Evolutionary conservation across 768 basidiomycete species (phyloP), one percentile per base, ranked within the genome.

Genomic region (Lactarius akahatsu): DNA sequence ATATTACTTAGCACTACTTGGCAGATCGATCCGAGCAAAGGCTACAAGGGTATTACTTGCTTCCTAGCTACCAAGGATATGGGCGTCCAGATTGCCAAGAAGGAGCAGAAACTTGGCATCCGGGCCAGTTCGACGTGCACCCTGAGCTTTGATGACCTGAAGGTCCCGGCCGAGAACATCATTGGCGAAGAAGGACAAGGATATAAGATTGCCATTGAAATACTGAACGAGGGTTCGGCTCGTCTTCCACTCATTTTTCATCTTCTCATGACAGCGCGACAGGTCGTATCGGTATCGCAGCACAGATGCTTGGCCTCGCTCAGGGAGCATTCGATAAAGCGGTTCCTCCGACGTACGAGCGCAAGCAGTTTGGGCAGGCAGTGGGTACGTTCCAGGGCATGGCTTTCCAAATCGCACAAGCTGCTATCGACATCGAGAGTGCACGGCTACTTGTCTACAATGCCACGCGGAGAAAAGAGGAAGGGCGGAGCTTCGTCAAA

Each of bases 11-110:
- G 16, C 23, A 57, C 7, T 26, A 13, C 4, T 34, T 16, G 11
- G 2, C 61, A 91, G 90, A 74, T 87, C 23, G 94, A 97, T 76
- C 90, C 92, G 0, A 90, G 85, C 70, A 94, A 94, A 75, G 96
- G 97, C 0, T 98, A 99, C 85, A 99, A 98, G 77, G 97, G 97
- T 26, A 99, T 99, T 76, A 96, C 97, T 5, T 98, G 96, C 77
- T 99, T 99, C 78, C 80, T 96, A 57, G 92, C 94, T 32, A 94
- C 94, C 55, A 96, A 93, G 77, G 94, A 96, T 66, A 95, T 96
- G 93, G 97, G 96, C 13, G 83, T 99, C 67, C 81, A 98, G 76
- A 94, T 98, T 66, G 96, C 96, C 20, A 99, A 99, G 84, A 98
- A 98, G 80, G 97, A 99, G 77, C 89, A 97, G 78, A 99, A 99